These are phyloP conservation scores for Globisporangium yorkense DNA, from an alignment of 352 stramenopile species.

Conservation along the genomic window DNA sequence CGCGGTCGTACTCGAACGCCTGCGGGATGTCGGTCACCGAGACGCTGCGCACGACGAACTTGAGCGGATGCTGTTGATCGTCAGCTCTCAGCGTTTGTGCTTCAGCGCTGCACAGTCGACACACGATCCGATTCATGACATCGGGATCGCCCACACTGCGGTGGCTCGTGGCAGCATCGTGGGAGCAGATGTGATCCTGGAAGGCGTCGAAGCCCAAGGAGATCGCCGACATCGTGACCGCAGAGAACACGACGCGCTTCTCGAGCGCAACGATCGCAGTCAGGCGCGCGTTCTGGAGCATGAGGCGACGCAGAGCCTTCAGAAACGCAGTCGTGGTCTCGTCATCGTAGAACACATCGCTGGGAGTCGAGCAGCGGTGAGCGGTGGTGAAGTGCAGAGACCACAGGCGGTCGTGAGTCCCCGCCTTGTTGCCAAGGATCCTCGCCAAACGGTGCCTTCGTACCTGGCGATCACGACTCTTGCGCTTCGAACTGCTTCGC, in stretches of 20 bases:
- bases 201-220: constrained; percentile 56
- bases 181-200: constrained; percentile 29
- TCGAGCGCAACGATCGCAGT: constrained; percentile 35
- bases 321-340: constrained; percentile 34
- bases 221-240: constrained; percentile 33
- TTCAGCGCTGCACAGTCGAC: constrained; percentile 9
- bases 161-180: constrained; percentile 12
- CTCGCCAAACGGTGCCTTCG: neutral
- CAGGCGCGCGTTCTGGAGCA: constrained; percentile 20
- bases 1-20: constrained; percentile 35
- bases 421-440: neutral
- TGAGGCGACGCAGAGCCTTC: constrained; percentile 25
- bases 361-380: constrained; percentile 9
- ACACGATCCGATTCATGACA: constrained; percentile 26
- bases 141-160: neutral
- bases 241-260: constrained; percentile 54
- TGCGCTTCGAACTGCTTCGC: constrained; percentile 10
- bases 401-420: neutral
- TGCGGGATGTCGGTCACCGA: constrained; percentile 21
- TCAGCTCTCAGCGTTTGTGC: neutral
- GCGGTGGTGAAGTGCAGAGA: neutral
- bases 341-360: constrained; percentile 70
- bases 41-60: constrained; percentile 26
- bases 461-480: constrained; percentile 35
- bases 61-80: neutral